Evolutionary conservation across 805 yeast species (phyloP).

Genomic region (Lipomyces orientalis): DNA sequence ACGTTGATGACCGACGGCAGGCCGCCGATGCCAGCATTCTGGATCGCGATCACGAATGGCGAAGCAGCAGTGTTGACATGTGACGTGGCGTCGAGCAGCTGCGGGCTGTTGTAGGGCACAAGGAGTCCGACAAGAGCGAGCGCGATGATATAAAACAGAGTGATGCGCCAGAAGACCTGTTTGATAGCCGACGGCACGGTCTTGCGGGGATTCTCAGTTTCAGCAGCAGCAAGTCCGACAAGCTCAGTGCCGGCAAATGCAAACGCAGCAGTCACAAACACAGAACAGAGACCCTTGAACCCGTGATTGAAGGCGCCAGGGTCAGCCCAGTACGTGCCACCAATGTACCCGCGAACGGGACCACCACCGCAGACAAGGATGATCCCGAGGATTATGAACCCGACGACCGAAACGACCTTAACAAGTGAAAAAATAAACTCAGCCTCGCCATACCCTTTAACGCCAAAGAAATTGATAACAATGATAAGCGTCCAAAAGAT

Average conservation of each 20-base stretch:
- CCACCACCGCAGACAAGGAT: constrained; percentile 63
- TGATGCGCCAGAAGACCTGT: constrained; percentile 83
- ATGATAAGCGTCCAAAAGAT: constrained; percentile 59
- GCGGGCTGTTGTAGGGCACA: constrained; percentile 64
- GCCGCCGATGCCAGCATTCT: constrained; percentile 67
- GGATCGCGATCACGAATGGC: constrained; percentile 75
- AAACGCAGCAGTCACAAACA: constrained; percentile 81
- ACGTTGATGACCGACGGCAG: constrained; percentile 76
- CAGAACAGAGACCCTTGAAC: constrained; percentile 73
- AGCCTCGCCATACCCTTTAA: constrained; percentile 68
- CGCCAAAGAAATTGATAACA: constrained; percentile 59
- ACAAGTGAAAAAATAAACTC: constrained; percentile 65
- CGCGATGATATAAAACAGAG: constrained; percentile 69
- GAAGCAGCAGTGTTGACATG: constrained; percentile 65
- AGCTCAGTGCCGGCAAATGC: constrained; percentile 78
- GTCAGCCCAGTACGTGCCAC: constrained; percentile 62
- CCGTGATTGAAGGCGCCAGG: constrained; percentile 66
- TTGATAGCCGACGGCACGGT: constrained; percentile 75
- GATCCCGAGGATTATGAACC: constrained; percentile 66
- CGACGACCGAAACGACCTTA: constrained; percentile 63
- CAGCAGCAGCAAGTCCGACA: constrained; percentile 78
- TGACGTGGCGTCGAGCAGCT: constrained; percentile 54
- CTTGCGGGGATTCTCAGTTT: constrained; percentile 68
- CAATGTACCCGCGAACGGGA: constrained; percentile 62
- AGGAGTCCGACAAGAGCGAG: constrained; percentile 65